Base-by-base conservation (phyloP, 306 rosid species). In the Echinosophora koreensis region DNA sequence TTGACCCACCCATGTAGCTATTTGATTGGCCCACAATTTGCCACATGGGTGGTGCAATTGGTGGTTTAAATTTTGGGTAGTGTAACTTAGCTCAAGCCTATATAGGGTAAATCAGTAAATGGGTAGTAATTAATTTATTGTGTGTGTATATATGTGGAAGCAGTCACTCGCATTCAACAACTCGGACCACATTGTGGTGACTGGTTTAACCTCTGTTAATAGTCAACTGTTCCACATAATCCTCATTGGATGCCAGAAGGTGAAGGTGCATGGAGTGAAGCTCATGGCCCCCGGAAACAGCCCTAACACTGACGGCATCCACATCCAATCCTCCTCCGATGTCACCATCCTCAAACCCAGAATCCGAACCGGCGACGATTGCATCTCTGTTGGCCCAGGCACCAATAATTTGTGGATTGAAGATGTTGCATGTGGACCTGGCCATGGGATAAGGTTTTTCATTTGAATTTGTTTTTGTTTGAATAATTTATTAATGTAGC, bases 281-380 rank as follows among this genome's bases (percentile, higher is more conserved):
- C 42, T 88, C 17, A 18, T 50, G 0, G 91, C 91, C 0, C 10
- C 79, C 5, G 81, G 82, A 34, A 46, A 68, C 60, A 91, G 90
- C 60, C 97, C 90, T 2, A 91, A 91, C 81, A 91, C 92, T 2
- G 91, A 91, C 1, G 92, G 97, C n/a, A 91, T 91, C 51, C 94
- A 91, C 8, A 69, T 91, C 8, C 85, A 89, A 16, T 18, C 15
- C 35, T 91, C 97, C 9, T 41, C 85, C 0, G 22, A 65, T 0
- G 80, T 91, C 5, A 70, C 82, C 62, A 87, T 91, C 42, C 50
- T 65, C 16, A 1, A 71, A 22, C 80, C 92, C 2, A 81, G 67
- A 60, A 84, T 89, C 9, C 50, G 46, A 3, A 90, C 95, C 0
- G 95, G 92, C 2, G 95, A 88, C 3, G 92, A 90, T 12, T 88